These are phyloP conservation scores for Fusarium sp. DNA, from an alignment of 2,329 filamentous ascomycete species.

Conservation along the genomic window DNA sequence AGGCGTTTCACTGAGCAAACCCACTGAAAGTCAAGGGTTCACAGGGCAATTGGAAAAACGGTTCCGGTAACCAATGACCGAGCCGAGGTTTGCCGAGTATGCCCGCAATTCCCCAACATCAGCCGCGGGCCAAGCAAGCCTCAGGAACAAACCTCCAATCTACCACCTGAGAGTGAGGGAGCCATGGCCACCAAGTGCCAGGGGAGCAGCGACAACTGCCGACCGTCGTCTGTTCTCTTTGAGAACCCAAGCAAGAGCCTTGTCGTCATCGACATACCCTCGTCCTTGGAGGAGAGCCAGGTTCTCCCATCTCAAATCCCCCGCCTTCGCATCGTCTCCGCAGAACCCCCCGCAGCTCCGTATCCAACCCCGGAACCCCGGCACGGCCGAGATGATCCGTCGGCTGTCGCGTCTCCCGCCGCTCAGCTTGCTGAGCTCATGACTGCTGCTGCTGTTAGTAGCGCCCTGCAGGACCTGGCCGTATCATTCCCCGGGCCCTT, in stretches of 20 bases:
- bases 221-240: conserved; percentile 46
- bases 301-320: conserved; percentile 51
- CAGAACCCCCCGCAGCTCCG: conserved; percentile 52
- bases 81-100: conserved; percentile 45
- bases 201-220: conserved; percentile 1
- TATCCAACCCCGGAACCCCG: conserved; percentile 61
- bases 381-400: conserved; percentile 40
- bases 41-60: conserved; percentile 7
- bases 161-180: not conserved
- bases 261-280: conserved; percentile 72
- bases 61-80: conserved; percentile 41
- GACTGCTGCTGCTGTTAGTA: conserved; percentile 56
- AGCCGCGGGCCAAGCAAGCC: conserved; percentile 19
- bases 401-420: conserved; percentile 50
- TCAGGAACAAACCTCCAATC: conserved; percentile 2
- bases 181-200: conserved; percentile 11
- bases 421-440: conserved; percentile 64
- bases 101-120: conserved; percentile 28
- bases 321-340: conserved; percentile 56
- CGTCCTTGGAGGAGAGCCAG: conserved; percentile 73
- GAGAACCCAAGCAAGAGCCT: conserved; percentile 52
- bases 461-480: conserved; percentile 53
- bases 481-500: conserved; percentile 54
- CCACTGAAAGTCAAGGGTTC: not conserved
- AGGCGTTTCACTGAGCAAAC: not conserved